Evolutionary conservation across 2,329 filamentous ascomycete species (phyloP), one percentile per base, ranked within the genome.

Genomic region (Colletotrichum ledebouriae): DNA sequence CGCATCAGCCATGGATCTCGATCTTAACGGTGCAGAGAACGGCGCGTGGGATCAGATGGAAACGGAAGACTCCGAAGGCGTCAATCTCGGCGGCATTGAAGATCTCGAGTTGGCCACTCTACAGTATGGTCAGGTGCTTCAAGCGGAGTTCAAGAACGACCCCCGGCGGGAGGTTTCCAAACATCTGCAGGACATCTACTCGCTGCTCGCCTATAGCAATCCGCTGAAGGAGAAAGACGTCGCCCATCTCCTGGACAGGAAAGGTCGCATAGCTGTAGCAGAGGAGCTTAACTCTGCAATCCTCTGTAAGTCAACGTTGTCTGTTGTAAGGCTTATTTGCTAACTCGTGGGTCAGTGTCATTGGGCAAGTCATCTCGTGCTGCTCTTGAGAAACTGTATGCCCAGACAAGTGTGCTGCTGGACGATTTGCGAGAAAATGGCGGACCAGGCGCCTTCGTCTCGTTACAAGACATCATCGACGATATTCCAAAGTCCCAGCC

Each of bases 221-320:
- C 93, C 94, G 0, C 85, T 92, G 15, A 89, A 90, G 72, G 93
- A 92, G 70, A 85, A 87, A 56, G 88, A 91, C 67, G 87, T 98
- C 67, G 90, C 91, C 15, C 91, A 93, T 75, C 82, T 98, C 68
- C 83, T 99, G 65, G 93, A 97, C 74, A 85, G 87, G 44, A 88
- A 87, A 59, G 94, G 93, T 1, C 85, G 96, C 49, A 88, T 90
- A 17, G 85, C 89, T 17, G 93, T 98, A 46, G 94, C 94, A 9
- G 96, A 99, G 81, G 94, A 97, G 78, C 84, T 99, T 64, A 98
- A 98, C 79, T 93, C 93, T 69, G 94, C 94, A 53, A 97, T 99
- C 73, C 79, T 99, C 69, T 89, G 94, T 97, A 83, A 82, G 90
- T 85, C 4, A 39, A 22, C 15, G 4, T 11, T 29, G 15, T 9